A percentile compares a stretch with the other conserved stretches of the same genome.
phyloP scores from a whole-genome alignment of 768 basidiomycete species.

The Lentinula sp. region DNA sequence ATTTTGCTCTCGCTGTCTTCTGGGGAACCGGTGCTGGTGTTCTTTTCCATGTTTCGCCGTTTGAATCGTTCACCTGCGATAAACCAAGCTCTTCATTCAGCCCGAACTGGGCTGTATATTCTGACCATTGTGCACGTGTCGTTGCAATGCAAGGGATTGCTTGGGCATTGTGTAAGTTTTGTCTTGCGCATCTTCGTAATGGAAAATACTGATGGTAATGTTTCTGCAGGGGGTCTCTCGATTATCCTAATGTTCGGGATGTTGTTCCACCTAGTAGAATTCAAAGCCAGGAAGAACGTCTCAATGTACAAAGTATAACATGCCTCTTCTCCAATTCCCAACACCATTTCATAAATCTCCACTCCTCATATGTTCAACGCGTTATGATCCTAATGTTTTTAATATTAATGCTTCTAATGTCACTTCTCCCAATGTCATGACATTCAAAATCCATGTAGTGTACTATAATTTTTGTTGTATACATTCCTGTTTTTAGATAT shows the following conservation, averaged over 20 bases:
- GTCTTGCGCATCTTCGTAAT: neutral
- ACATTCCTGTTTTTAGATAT: neutral
- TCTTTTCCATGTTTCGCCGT: constrained; percentile 20
- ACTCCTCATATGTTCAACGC: neutral
- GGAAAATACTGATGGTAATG: neutral
- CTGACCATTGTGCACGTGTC: constrained; percentile 18
- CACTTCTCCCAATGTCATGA: neutral
- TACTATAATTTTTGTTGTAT: neutral
- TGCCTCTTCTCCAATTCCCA: neutral
- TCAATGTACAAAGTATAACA: constrained; percentile 13
- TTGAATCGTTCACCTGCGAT: constrained; percentile 18
- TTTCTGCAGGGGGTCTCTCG: constrained; percentile 19
- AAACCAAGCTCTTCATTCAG: constrained; percentile 13
- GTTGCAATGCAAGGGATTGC: constrained; percentile 23
- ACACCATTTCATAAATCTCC: neutral
- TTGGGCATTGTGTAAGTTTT: constrained; percentile 23
- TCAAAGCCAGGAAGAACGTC: constrained; percentile 18
- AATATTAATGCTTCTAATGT: neutral
- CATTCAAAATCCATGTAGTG: neutral
- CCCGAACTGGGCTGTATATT: constrained; percentile 18
- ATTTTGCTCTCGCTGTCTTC: constrained; percentile 24
- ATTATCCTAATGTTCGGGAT: constrained; percentile 22
- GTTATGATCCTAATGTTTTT: neutral
- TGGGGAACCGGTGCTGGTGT: constrained; percentile 27
- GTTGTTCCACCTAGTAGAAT: constrained; percentile 19